Evolutionary conservation across 2,329 filamentous ascomycete species (phyloP), one percentile per base, ranked within the genome.

Genomic region (Sporothrix pallida): DNA sequence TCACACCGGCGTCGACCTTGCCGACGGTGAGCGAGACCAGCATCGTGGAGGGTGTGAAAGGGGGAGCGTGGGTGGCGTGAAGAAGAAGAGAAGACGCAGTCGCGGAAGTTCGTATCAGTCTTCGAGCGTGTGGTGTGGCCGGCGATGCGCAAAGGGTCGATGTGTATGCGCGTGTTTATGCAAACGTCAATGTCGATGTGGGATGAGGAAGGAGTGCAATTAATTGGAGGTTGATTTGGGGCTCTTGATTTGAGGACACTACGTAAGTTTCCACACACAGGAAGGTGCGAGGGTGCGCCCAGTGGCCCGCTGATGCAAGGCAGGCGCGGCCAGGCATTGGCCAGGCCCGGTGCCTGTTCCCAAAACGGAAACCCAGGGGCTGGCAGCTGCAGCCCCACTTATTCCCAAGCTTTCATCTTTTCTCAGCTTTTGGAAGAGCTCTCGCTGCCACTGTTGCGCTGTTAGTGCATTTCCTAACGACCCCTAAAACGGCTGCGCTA

Each of bases 1-100:
- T 97, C 81, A 99, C 95, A 84, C 96, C 96, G 80, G 96, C 96
- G 84, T 99, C 96, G 84, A 99, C 96, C 86, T 99, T 99, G 87
- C 96, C 96, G 83, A 99, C 96, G 70, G 95, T 98, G 81, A 99
- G 88, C 78, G 96, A 98, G 84, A 99, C 93, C 80, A 98, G 88
- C 96, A 99, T 98, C 70, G 81, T 87, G 78, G 17, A 23, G 37
- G 23, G 26, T 15, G 46, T 9, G 8, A n/a, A 12, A 7, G 20
- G n/a, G 13, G 23, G 44, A 12, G 4, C 26, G 69, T 42, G 23
- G n/a, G 70, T 26, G 42, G 12, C 13, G 20, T 15, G 12, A 15
- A 42, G 12, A 12, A 31, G 44, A n/a, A 17, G 4, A 48, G 44
- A 23, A 1, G 42, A 9, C 6, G n/a, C 9, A 13, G 42, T n/a